Evolutionary conservation across 495 filamentous ascomycete species (phyloP), one percentile per base, ranked within the genome.

Genomic region (Sordaria brevicollis): DNA sequence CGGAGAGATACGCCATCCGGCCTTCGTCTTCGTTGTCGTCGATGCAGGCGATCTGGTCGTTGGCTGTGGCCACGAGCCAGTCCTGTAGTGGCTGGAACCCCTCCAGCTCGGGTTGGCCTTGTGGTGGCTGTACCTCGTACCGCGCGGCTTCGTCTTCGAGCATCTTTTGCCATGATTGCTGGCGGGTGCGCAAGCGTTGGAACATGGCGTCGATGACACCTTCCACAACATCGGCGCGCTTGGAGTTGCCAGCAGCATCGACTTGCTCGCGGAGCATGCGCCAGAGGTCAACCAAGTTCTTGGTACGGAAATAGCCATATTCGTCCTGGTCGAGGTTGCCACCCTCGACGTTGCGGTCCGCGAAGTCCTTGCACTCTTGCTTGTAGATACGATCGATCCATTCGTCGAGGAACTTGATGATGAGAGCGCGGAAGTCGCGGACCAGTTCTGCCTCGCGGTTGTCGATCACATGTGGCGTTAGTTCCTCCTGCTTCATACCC

Each of bases 1-100:
- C 86, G 10, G 90, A 88, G 49, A 97, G 84, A 82, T 96, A 96
- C 35, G 90, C 89, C 35, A 89, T 73, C 41, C 89, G 88, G 57
- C 85, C 87, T 36, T 88, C 88, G 66, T 91, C 89, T 70, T 89
- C 89, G 69, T 86, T 87, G 77, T 97, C 95, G 77, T 97, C 94
- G 76, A 97, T 97, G 80, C 93, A 96, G 68, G 92, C 92, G 74
- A 99, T 97, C 77, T 99, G 95, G 79, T 99, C 95, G 80, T 98
- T 99, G 70, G 95, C 95, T 66, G 96, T 91, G n/a, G 94, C 93
- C 29, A 98, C 87, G 54, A 98, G 87, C 91, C 93, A 98, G 79
- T 97, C 93, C 81, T 97, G 93, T 36, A 97, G 79, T 9, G 88
- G 79, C 75, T 92, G 90, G 66, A 96, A 86, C 5, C 92, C 91